phyloP scores from a whole-genome alignment of 2,329 filamentous ascomycete genomes.

The Penicillium freii region DNA sequence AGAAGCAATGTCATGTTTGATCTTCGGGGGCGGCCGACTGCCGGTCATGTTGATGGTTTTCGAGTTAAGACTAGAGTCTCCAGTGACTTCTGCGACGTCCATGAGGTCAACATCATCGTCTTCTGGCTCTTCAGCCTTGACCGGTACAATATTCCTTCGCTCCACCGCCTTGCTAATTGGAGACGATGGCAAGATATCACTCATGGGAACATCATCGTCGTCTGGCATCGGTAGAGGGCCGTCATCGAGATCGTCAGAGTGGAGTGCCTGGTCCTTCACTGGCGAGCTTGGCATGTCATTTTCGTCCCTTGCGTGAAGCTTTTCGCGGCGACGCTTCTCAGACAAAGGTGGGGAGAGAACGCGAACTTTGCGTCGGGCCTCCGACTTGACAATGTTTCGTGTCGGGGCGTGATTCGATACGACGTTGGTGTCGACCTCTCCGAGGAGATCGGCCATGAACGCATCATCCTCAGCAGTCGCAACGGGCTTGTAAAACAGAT shows the following conservation, averaged over 20 bases:
- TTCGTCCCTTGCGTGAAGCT: constrained; percentile 44
- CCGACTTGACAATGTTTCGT: constrained; percentile 67
- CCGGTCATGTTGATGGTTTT: constrained; percentile 82
- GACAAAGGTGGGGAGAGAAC: constrained; percentile 71
- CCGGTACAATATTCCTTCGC: constrained; percentile 59
- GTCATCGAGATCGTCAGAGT: constrained; percentile 53
- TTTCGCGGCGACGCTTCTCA: constrained; percentile 56
- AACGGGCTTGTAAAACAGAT: constrained; percentile 54
- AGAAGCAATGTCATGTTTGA: constrained; percentile 66
- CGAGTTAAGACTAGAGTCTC: constrained; percentile 59
- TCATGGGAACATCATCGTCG: constrained; percentile 79
- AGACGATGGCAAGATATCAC: constrained; percentile 81
- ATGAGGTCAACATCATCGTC: constrained; percentile 78
- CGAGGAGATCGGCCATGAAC: constrained; percentile 80
- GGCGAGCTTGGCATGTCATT: constrained; percentile 49
- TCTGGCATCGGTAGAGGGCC: constrained; percentile 57
- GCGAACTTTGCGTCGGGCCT: constrained; percentile 74
- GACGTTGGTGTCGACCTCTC: constrained; percentile 79
- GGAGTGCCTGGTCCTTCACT: constrained; percentile 39
- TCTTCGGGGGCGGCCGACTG: constrained; percentile 72
- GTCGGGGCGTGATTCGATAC: constrained; percentile 55
- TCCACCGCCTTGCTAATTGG: constrained; percentile 76
- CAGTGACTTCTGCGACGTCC: constrained; percentile 77
- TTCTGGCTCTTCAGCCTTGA: constrained; percentile 65
- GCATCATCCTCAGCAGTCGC: constrained; percentile 85